Evolutionary conservation across 495 filamentous ascomycete species (phyloP), one percentile per base, ranked within the genome.

Genomic region (Penicillium robsamsonii): DNA sequence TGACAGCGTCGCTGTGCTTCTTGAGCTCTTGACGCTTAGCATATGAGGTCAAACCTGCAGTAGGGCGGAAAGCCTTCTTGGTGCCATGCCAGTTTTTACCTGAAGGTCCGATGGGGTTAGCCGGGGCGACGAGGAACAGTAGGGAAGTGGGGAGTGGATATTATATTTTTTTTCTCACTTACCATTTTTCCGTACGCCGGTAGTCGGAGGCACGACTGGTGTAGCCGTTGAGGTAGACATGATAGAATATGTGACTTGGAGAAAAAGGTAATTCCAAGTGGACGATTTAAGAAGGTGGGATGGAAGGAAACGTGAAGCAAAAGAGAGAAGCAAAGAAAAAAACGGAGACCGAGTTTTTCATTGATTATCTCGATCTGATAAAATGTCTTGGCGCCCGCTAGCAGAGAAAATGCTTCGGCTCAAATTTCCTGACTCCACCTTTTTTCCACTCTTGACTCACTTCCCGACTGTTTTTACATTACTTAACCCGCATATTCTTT

Each of bases 61-160:
- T 85, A 4, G 90, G 93, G 7, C 94, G 90, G 71, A 98, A 97
- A n/a, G 93, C 84, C 50, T 86, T 86, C 67, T 88, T 90, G 20
- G 81, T 74, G 37, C 79, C 70, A 71, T 96, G 91, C 94, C 94
- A 98, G 79, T 95, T 87, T 75, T 97, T 97, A 58, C 93, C 93
- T 97, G 65, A 64, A 63, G 55, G 60, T 55, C 61, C 24, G 42
- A 54, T 61, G 46, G 64, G 59, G 56, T 60, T 41, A 65, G 59
- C 50, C 53, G 63, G 48, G 48, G 51, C 43, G 43, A 46, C 20
- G 35, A 62, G 42, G 55, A 53, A 48, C 42, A 50, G 33, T 38
- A 51, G 54, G 41, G 54, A 56, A 52, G 42, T 47, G 42, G 58
- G 46, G 47, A 40, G 33, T 41, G 27, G 38, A 47, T 44, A 46